These are phyloP conservation scores for Monosporascus sp. DNA, from an alignment of 2,329 filamentous ascomycete species.

Conservation along the genomic window DNA sequence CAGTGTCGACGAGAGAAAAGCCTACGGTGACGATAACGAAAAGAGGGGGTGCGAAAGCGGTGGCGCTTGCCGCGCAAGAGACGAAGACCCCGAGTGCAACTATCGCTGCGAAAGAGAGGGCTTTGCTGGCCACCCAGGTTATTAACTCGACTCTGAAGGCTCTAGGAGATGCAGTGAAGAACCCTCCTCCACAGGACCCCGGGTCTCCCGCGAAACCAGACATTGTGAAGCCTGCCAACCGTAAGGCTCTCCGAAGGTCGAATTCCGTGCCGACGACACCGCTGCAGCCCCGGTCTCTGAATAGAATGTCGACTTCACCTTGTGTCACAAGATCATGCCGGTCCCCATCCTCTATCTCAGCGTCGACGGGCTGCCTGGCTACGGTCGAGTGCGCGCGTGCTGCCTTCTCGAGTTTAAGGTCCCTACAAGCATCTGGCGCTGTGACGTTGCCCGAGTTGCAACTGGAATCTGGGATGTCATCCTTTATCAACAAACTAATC, in stretches of 20 bases:
- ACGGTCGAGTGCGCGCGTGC: slow-evolving; percentile 64
- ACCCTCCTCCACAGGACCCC: slow-evolving; percentile 23
- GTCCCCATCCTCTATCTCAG: slow-evolving; percentile 15
- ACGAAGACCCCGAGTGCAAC: slow-evolving; percentile 31
- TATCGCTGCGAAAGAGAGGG: slow-evolving; percentile 55
- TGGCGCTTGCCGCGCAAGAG: slow-evolving; percentile 15
- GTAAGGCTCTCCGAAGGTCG: slow-evolving; percentile 47
- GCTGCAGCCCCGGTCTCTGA: slow-evolving; percentile 55
- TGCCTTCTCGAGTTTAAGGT: slow-evolving; percentile 61
- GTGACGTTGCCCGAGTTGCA: slow-evolving; percentile 58
- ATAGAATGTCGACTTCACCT: slow-evolving; percentile 53
- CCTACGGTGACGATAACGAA: slow-evolving; percentile 6
- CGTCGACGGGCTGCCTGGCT: slow-evolving; percentile 44
- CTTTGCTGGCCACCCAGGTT: slow-evolving; percentile 64
- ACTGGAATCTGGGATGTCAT: slow-evolving; percentile 68
- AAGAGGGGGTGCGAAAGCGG: slow-evolving; percentile 1
- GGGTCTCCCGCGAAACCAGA: slow-evolving; percentile 31
- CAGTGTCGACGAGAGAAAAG: slow-evolving; percentile 16
- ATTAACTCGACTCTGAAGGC: slow-evolving; percentile 67
- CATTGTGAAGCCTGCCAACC: slow-evolving; percentile 30
- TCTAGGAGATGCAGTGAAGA: slow-evolving; percentile 61
- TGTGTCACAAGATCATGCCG: slow-evolving; percentile 30
- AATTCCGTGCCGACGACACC: slow-evolving; percentile 55
- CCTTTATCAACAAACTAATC: slow-evolving; percentile 62
- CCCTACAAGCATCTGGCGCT: slow-evolving; percentile 48